Base-by-base conservation (phyloP, 768 basidiomycete genomes). In the Lactifluus pinguis region DNA sequence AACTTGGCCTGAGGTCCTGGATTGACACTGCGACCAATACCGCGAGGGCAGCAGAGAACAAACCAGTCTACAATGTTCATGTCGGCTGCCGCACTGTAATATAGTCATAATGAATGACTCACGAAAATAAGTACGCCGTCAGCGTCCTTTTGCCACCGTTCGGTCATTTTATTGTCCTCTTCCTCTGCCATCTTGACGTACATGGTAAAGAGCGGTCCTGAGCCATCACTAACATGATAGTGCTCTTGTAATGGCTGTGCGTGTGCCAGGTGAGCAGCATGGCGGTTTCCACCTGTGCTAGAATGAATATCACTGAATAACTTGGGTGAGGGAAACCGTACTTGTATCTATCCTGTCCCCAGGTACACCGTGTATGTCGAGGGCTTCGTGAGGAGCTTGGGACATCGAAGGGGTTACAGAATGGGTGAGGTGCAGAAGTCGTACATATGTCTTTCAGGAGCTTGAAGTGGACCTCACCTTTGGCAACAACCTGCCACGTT, bases 61-160 rank as follows among this genome's bases (percentile, higher is more conserved):
- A 34, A 50, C 59, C 59, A 25, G 56, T 41, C 65, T 65, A 41
- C 7, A 25, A 13, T 14, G n/a, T 29, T 8, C 17, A 6, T 9
- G 13, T 62, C 50, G 29, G 38, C 2, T 1, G 14, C 1, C 13
- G 17, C 25, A 9, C 25, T 5, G 32, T 25, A 19, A 8, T 25
- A 6, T 8, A 6, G 19, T 39, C 8, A 5, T 13, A 25, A n/a
- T 19, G 3, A 25, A 42, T 7, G 6, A 30, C 65, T 47, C 44
- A 66, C 65, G 11, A 66, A 66, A 25, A 66, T 44, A 3, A 66
- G 55, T 45, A 57, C 60, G 6, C 55, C 64, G 34, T 65, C 64
- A 32, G 62, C 55, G 25, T 63, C 57, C 25, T 17, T 55, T 49
- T 60, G 55, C 42, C 55, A 65, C 14, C 64, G 41, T 9, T 65